These are phyloP conservation scores for Cordyceps fumosorosea DNA, from an alignment of 2,329 filamentous ascomycete species.

Conservation along the genomic window DNA sequence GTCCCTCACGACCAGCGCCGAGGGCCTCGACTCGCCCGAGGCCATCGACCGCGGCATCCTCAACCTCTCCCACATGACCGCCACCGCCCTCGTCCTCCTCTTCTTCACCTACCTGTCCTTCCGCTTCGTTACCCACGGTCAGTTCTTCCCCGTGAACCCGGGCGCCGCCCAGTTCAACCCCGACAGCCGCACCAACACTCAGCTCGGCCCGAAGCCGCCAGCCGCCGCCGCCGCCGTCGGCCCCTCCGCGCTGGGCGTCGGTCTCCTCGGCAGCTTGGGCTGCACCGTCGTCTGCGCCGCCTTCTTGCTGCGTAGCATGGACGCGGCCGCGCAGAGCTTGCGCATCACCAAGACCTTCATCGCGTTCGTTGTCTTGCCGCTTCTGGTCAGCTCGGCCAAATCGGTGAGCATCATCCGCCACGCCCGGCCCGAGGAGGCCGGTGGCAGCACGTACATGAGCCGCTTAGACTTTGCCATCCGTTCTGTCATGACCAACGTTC, in stretches of 20 bases:
- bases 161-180: slow-evolving; percentile 8
- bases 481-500: slow-evolving; percentile 12
- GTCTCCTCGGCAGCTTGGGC: not conserved
- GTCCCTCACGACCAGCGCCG: slow-evolving; percentile 5
- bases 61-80: slow-evolving; percentile 15
- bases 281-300: slow-evolving; percentile 1
- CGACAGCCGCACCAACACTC: slow-evolving; percentile 11
- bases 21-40: slow-evolving; percentile 3
- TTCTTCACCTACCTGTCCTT: slow-evolving; percentile 16
- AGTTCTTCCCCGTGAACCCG: slow-evolving; percentile 13
- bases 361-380: slow-evolving; percentile 5
- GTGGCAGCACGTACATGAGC: slow-evolving; percentile 4
- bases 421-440: slow-evolving; percentile 3
- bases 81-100: slow-evolving; percentile 13
- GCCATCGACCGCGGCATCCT: slow-evolving; percentile 10
- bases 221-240: not conserved
- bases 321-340: not conserved
- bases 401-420: slow-evolving; percentile 11
- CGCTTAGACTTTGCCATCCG: slow-evolving; percentile 11
- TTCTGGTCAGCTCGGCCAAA: slow-evolving; percentile 9
- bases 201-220: slow-evolving; percentile 1
- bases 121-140: slow-evolving; percentile 15
- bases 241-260: not conserved
- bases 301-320: slow-evolving; percentile 9
- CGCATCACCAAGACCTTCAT: slow-evolving; percentile 9